Evolutionary conservation across 2,329 filamentous ascomycete genomes (phyloP).

Genomic region (Tothia fuscella): DNA sequence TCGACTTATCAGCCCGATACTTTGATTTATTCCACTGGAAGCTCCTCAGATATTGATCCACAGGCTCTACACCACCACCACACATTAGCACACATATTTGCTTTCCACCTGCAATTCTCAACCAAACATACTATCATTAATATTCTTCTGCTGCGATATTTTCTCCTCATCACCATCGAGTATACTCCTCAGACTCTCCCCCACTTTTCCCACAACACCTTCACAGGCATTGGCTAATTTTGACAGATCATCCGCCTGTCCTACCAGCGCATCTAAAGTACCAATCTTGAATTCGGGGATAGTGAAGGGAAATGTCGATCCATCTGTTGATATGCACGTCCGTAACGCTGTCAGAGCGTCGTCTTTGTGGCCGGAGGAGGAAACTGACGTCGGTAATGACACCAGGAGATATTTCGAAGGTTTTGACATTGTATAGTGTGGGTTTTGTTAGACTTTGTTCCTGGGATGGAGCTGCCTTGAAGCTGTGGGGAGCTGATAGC

Average conservation of each 20-base stretch:
- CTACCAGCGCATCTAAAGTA: conserved; percentile 84
- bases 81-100: neutral
- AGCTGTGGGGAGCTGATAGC: too few relatives aligned
- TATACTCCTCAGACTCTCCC: conserved; percentile 70
- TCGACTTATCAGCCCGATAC: conserved; percentile 83
- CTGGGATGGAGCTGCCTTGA: too few relatives aligned
- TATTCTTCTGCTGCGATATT: conserved; percentile 75
- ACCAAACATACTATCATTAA: conserved; percentile 69
- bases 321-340: conserved; percentile 60
- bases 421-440: conserved; percentile 26
- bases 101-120: neutral
- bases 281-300: conserved; percentile 97
- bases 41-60: conserved; percentile 77
- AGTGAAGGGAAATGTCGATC: conserved; percentile 61
- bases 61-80: conserved; percentile 57
- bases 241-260: conserved; percentile 87
- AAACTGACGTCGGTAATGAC: conserved; percentile 79
- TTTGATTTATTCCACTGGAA: conserved; percentile 98
- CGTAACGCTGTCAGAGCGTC: conserved; percentile 70
- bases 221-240: conserved; percentile 77
- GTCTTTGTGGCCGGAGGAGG: conserved; percentile 66
- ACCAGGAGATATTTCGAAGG: conserved; percentile 66
- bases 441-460: too few relatives aligned
- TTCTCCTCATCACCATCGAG: conserved; percentile 77
- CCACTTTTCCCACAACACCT: conserved; percentile 75